A percentile compares a stretch with the other conserved stretches of the same genome.
phyloP scores from a whole-genome alignment of 768 basidiomycete genomes.

The Chalciporus chontae region DNA sequence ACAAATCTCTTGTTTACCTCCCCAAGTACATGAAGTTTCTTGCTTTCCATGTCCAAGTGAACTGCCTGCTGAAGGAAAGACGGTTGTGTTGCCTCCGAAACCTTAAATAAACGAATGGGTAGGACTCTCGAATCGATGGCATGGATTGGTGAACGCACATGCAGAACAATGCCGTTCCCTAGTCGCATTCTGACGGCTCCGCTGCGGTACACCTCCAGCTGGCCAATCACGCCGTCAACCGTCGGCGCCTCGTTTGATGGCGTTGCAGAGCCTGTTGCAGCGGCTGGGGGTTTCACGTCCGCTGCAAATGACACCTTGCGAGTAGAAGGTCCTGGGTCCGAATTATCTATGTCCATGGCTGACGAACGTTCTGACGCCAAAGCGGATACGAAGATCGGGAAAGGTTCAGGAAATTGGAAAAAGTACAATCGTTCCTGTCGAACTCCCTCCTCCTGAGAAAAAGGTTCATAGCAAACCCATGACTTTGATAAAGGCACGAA shows the following conservation, averaged over 20 bases:
- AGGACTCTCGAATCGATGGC: not conserved
- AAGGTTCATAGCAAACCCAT: not conserved
- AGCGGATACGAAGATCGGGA: slow-evolving; percentile 64
- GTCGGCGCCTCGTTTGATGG: slow-evolving; percentile 32
- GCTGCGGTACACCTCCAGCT: slow-evolving; percentile 79
- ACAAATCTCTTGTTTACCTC: slow-evolving; percentile 83
- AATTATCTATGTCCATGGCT: slow-evolving; percentile 34
- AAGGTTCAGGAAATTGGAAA: slow-evolving; percentile 87
- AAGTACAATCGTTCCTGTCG: slow-evolving; percentile 74
- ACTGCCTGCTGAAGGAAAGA: slow-evolving; percentile 89
- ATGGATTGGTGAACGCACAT: slow-evolving; percentile 45
- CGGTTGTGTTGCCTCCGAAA: slow-evolving; percentile 76
- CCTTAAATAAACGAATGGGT: slow-evolving; percentile 39
- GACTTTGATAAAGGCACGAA: slow-evolving; percentile 18
- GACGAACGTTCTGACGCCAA: slow-evolving; percentile 25
- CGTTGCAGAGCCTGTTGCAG: slow-evolving; percentile 24
- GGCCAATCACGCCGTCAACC: slow-evolving; percentile 78
- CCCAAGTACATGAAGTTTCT: slow-evolving; percentile 71
- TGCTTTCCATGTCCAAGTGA: slow-evolving; percentile 57
- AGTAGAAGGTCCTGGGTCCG: slow-evolving; percentile 29
- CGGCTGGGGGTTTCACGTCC: slow-evolving; percentile 51
- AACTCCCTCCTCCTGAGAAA: slow-evolving; percentile 42
- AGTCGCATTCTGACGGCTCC: slow-evolving; percentile 86
- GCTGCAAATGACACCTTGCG: slow-evolving; percentile 57
- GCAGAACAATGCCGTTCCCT: slow-evolving; percentile 74